Percentiles rank a stretch among this genome's conserved stretches.
Evolutionary conservation across 176 grass and related monocot genomes (phyloP).

Genomic region (Paspalum vaginatum): DNA sequence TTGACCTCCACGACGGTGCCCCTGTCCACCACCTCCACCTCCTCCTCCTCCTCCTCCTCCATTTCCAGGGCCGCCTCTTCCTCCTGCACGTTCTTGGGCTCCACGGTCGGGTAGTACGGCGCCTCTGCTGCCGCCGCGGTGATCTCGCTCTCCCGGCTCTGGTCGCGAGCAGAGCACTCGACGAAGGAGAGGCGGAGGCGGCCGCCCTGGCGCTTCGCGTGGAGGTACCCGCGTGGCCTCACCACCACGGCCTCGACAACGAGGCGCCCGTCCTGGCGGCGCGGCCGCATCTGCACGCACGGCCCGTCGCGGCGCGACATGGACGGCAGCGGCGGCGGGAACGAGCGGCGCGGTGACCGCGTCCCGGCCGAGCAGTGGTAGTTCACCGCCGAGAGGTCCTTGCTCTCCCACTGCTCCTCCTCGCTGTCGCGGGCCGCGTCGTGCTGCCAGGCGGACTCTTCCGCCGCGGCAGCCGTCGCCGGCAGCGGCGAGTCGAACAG

Average conservation of each 20-base stretch:
- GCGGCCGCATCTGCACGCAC: slow-evolving; percentile 74
- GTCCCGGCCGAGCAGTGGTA: slow-evolving; percentile 63
- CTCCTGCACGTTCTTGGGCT: slow-evolving; percentile 32
- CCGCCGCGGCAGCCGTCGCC: neutral
- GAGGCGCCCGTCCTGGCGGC: slow-evolving; percentile 74
- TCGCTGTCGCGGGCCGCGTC: neutral
- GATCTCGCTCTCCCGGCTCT: slow-evolving; percentile 22
- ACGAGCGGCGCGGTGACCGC: slow-evolving; percentile 49
- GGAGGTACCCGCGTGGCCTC: slow-evolving; percentile 78
- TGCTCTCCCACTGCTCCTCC: slow-evolving; percentile 4
- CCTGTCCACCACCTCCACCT: slow-evolving; percentile 93
- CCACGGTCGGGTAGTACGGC: slow-evolving; percentile 29
- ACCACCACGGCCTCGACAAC: slow-evolving; percentile 73
- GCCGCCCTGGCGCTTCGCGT: slow-evolving; percentile 65
- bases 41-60: slow-evolving; percentile 60
- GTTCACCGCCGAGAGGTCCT: slow-evolving; percentile 65
- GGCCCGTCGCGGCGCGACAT: slow-evolving; percentile 69
- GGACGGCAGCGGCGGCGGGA: slow-evolving; percentile 85
- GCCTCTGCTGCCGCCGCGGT: neutral
- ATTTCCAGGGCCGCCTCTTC: slow-evolving; percentile 39
- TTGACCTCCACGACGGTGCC: slow-evolving; percentile 93
- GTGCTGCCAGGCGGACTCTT: slow-evolving; percentile 29
- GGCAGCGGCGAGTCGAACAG: slow-evolving; percentile 21
- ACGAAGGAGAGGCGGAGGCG: slow-evolving; percentile 86
- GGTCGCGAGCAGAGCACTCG: slow-evolving; percentile 45